phyloP scores from a whole-genome alignment of 352 stramenopile species.

The Peronospora destructor region DNA sequence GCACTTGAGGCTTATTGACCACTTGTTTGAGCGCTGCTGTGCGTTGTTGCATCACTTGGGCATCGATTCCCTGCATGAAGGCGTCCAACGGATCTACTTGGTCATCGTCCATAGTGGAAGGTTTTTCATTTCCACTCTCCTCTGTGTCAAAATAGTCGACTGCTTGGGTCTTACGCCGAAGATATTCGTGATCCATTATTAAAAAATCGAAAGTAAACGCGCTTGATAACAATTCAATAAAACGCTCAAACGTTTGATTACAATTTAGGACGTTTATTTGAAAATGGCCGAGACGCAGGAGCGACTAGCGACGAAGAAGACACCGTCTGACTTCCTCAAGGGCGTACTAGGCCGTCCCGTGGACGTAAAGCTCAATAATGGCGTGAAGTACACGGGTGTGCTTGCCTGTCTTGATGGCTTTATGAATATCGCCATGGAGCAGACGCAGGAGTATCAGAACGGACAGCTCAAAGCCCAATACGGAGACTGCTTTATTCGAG shows the following conservation, averaged over 20 bases:
- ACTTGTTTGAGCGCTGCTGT: conserved; percentile 16
- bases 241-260: conserved; percentile 4
- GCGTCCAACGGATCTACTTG: conserved; percentile 81
- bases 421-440: conserved; percentile 99
- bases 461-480: conserved; percentile 98
- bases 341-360: conserved; percentile 92
- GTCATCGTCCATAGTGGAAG: conserved; percentile 16
- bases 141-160: conserved; percentile 68
- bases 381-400: conserved; percentile 97
- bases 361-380: conserved; percentile 98
- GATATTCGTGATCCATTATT: conserved; percentile 44
- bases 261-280: neutral
- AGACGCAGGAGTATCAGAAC: conserved; percentile 99
- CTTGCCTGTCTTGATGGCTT: conserved; percentile 99
- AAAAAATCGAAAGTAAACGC: neutral
- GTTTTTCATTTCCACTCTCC: conserved; percentile 31
- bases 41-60: conserved; percentile 51
- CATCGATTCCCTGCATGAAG: conserved; percentile 79
- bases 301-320: conserved; percentile 60
- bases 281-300: conserved; percentile 32
- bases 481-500: conserved; percentile 99
- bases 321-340: conserved; percentile 89
- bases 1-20: conserved; percentile 34
- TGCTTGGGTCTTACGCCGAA: conserved; percentile 45
- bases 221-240: neutral